Percentiles rank a stretch among this genome's conserved stretches.
These are phyloP conservation scores for Phalaenopsis aphrodite DNA, from an alignment of 106 monocot genomes.

Conservation along the genomic window DNA sequence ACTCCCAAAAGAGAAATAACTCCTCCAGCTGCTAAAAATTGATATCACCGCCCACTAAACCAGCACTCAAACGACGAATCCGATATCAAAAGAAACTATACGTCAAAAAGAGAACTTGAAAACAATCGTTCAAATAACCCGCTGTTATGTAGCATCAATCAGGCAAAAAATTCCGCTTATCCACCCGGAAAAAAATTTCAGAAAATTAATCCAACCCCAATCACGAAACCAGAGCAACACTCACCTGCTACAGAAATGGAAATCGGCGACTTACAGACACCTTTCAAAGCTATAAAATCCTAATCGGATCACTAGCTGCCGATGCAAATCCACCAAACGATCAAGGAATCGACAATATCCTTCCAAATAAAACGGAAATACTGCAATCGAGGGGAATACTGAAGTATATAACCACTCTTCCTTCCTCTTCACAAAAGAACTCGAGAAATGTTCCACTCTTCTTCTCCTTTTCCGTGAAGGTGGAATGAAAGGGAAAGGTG, in stretches of 20 bases:
- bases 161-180: neutral
- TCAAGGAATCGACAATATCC: neutral
- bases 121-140: neutral
- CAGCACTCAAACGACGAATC: neutral
- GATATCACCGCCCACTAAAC: neutral
- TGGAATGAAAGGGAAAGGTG: neutral
- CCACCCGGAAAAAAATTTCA: neutral
- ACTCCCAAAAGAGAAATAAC: neutral
- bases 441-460: neutral
- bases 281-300: neutral
- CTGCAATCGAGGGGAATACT: neutral
- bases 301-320: neutral
- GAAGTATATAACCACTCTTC: neutral
- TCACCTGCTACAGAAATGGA: neutral
- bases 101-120: neutral
- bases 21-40: neutral
- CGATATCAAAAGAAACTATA: neutral
- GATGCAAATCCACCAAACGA: neutral
- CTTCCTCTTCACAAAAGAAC: neutral
- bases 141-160: neutral
- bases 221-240: neutral
- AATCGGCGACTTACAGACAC: neutral
- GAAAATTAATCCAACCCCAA: neutral
- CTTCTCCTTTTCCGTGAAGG: slow-evolving; percentile 3
- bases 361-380: neutral